Evolutionary conservation across 2,329 filamentous ascomycete species (phyloP), one percentile per base, ranked within the genome.

Genomic region (Mollisia scopiformis): DNA sequence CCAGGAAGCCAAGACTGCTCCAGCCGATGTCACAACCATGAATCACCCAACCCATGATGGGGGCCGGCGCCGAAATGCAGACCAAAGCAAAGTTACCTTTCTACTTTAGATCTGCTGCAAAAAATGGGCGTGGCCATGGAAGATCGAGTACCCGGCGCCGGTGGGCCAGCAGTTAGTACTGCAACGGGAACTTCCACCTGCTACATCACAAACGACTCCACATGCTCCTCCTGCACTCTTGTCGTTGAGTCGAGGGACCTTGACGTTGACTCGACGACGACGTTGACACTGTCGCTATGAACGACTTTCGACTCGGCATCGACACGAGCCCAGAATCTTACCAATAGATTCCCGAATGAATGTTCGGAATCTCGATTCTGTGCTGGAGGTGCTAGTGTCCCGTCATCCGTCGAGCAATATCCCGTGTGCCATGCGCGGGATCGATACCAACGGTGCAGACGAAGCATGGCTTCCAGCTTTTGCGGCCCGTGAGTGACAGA

Each of bases 401-500:
- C n/a, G 16, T 64, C 49, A 51, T 56, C 55, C 49, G 49, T 57
- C 49, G 50, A 62, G 46, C 52, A 59, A 55, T 51, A 58, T 63
- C 66, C 65, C 65, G 62, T 55, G 28, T 43, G 46, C 54, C 52
- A 28, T 50, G 63, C 50, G 56, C 66, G 63, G 66, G 63, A 66
- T 59, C 61, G 62, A 62, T 63, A 57, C 56, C 62, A 67, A 66
- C 62, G 62, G 58, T 62, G 54, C 54, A 62, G 56, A 28, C 49
- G 30, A 35, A 35, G 54, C 57, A 58, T 57, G 54, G 62, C 52
- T 53, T 54, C 21, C 16, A 51, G 57, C 57, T 62, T 52, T 59
- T 53, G 62, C 67, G 64, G 64, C 53, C 65, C 64, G 65, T 63
- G 59, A 61, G 61, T 68, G 66, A 66, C 64, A 68, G 56, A 54